Conservation (phyloP, 176 grass and related monocot species). For the Areca catechu region DNA sequence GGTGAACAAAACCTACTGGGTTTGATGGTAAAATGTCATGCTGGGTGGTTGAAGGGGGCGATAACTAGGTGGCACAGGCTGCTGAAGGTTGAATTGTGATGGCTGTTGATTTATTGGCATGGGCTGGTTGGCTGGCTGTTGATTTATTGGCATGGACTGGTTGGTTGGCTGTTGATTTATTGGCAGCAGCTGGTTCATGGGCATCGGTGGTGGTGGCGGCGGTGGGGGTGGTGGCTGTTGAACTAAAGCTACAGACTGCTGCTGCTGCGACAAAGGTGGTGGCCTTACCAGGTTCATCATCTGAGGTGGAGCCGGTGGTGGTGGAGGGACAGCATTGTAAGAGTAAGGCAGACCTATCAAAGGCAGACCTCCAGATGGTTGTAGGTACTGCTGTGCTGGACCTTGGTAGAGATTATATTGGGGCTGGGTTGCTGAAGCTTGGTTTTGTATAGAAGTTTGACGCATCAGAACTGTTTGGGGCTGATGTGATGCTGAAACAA, state of each 20-base stretch:
- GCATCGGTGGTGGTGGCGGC: constrained; percentile 11
- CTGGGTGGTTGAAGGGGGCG: constrained; percentile 66
- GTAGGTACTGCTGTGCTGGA: constrained; percentile 49
- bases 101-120: constrained; percentile 29
- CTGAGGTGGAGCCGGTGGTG: constrained; percentile 26
- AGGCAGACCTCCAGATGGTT: constrained; percentile 48
- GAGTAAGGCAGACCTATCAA: constrained; percentile 59
- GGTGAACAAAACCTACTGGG: no score
- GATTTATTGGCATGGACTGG: constrained; percentile 49
- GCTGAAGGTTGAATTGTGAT: constrained; percentile 56
- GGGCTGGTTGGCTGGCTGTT: constrained; percentile 9
- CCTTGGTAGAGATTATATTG: constrained; percentile 54
- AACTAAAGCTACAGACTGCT: constrained; percentile 34
- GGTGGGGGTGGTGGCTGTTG: constrained; percentile 26
- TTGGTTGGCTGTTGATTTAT: constrained; percentile 26
- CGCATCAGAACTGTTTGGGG: constrained; percentile 49
- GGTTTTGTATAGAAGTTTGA: constrained; percentile 40
- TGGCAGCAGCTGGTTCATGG: constrained; percentile 49
- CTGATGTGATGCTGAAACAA: constrained; percentile 46
- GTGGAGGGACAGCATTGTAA: constrained; percentile 31
- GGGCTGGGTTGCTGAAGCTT: constrained; percentile 33
- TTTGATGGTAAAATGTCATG: constrained; percentile 64
- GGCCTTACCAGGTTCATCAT: constrained; percentile 52
- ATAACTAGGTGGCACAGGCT: constrained; percentile 39
- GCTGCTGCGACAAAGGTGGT: constrained; percentile 21